These are phyloP conservation scores for Neopestalotiopsis rosae DNA, from an alignment of 2,329 filamentous ascomycete species.

Conservation along the genomic window DNA sequence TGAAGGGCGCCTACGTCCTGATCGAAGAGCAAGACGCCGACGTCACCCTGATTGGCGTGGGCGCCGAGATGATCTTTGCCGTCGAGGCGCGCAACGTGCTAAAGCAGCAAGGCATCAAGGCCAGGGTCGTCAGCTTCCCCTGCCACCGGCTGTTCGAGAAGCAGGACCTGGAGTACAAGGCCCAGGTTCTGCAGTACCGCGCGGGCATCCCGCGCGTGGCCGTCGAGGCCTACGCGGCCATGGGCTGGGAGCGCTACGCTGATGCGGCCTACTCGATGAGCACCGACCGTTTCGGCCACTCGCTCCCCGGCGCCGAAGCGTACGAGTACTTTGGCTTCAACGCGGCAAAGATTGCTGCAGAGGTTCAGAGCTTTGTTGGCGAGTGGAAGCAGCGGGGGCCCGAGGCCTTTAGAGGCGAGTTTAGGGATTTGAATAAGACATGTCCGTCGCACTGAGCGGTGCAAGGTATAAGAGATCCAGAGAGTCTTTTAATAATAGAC, in stretches of 20 bases:
- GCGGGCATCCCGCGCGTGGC: constrained; percentile 61
- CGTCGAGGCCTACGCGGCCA: constrained; percentile 63
- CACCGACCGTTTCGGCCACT: constrained; percentile 61
- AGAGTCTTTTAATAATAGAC: neutral
- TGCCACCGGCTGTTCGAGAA: constrained; percentile 49
- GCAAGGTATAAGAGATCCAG: neutral
- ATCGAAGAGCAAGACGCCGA: constrained; percentile 36
- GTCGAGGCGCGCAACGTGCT: constrained; percentile 46
- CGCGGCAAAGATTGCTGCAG: constrained; percentile 21
- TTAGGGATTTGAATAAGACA: neutral
- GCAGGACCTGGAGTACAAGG: constrained; percentile 50
- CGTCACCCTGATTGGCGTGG: constrained; percentile 44
- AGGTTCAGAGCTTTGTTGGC: constrained; percentile 19
- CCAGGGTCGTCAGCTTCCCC: constrained; percentile 50
- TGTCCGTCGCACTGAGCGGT: neutral
- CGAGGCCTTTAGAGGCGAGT: neutral
- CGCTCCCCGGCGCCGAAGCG: constrained; percentile 56
- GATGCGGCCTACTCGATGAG: constrained; percentile 67
- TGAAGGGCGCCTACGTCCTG: constrained; percentile 47
- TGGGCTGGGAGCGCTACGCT: constrained; percentile 66
- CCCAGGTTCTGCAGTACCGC: constrained; percentile 48
- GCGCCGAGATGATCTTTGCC: constrained; percentile 45
- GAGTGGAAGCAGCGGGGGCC: constrained; percentile 15
- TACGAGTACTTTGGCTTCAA: constrained; percentile 64
- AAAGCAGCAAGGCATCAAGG: constrained; percentile 39